Base-by-base conservation (phyloP, 75 land plant genomes). In the Pseudotsuga menziesii region DNA sequence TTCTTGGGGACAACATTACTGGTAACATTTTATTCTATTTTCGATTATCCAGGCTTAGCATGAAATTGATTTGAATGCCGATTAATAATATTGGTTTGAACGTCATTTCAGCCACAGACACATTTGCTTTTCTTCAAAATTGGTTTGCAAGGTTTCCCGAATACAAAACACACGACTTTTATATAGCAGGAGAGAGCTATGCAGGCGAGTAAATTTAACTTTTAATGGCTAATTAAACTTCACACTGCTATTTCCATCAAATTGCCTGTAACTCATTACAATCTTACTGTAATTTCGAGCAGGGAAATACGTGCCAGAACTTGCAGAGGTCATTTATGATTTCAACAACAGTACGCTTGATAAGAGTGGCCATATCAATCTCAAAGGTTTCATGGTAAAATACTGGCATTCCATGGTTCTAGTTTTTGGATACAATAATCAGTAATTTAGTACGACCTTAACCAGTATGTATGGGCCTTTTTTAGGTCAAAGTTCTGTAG, bases 121-220 rank as follows among this genome's bases (percentile, higher is more conserved):
- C 89, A 35, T 89, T 85, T 36, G 79, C 29, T 56, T 94, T 94
- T 78, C 58, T 94, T 48, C 80, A 85, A 58, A 82, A 81, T n/a
- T 94, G 98, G 98, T 78, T 94, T 48, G 41, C 78, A 59, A 87
- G 84, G 48, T 94, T 89, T 55, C 95, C 93, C 1, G 82, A 87
- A 75, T 94, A 83, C 75, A 89, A 82, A 74, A 14, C 58, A 25
- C 82, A 85, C 48, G 98, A 92, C 20, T 92, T 94, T 80, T 94
- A 84, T 83, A 84, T 94, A 13, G 69, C 93, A 23, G 98, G 98
- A 77, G 98, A 94, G 81, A 94, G 98, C 76, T 94, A 94, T 79
- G 95, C 88, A 82, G 98, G 98, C 92, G 26, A 29, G 75, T 15
- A 20, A 9, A 48, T 48, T 48, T 48, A 44, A 9, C 54, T 11